Conservation (phyloP, 2,329 filamentous ascomycete species). For the Hypoxylon sp. region DNA sequence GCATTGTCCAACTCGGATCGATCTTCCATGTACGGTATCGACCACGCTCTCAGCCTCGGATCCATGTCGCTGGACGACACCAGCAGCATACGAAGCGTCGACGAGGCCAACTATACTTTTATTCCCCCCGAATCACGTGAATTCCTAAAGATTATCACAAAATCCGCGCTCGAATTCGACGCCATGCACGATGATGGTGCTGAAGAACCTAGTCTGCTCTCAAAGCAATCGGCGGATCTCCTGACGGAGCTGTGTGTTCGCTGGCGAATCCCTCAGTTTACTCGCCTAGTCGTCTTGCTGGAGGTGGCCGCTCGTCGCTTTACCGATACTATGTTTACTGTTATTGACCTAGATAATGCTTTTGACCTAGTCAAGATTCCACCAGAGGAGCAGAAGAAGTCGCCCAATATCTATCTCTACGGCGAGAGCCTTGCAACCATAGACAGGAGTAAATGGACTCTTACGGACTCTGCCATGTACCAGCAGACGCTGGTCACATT, state of each 20-base stretch:
- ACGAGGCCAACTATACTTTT: constrained; percentile 80
- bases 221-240: constrained; percentile 81
- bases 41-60: constrained; percentile 73
- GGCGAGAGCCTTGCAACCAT: constrained; percentile 61
- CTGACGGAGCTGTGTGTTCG: constrained; percentile 84
- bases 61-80: constrained; percentile 68
- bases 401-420: constrained; percentile 62
- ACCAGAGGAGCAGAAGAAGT: constrained; percentile 70
- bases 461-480: constrained; percentile 74
- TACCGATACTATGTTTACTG: constrained; percentile 78
- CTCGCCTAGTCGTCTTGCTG: constrained; percentile 79
- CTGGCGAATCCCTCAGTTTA: constrained; percentile 88
- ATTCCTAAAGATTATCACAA: constrained; percentile 83
- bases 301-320: constrained; percentile 89
- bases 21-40: constrained; percentile 57
- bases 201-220: constrained; percentile 64
- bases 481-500: constrained; percentile 77
- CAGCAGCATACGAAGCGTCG: constrained; percentile 61
- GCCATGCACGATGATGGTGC: constrained; percentile 63
- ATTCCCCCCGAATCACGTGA: constrained; percentile 84
- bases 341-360: constrained; percentile 82
- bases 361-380: constrained; percentile 84
- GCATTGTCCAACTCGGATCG: constrained; percentile 57
- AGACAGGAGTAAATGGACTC: constrained; percentile 70
- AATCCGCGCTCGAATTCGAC: constrained; percentile 75